Evolutionary conservation across 2,329 filamentous ascomycete genomes (phyloP), one percentile per base, ranked within the genome.

Genomic region (Paradendryphiella salina): DNA sequence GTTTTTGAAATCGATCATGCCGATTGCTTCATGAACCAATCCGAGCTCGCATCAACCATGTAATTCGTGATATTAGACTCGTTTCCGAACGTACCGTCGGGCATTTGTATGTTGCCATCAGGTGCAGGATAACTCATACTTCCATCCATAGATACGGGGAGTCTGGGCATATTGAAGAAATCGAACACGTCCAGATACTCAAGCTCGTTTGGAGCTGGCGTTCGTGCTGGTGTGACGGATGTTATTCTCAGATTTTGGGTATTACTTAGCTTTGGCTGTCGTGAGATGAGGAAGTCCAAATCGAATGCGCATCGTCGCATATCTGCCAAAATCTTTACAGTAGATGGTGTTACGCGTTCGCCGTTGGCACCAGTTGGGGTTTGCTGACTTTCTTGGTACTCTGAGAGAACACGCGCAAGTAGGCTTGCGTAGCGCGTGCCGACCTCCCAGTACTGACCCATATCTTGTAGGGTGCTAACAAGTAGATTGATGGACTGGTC

Each of bases 151-250:
- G 67, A 69, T 0, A 76, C 73, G 0, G 82, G 82, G 18, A 96
- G 76, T 14, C 90, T 79, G 1, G 92, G 92, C 48, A 95, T 85
- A 68, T 96, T 96, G 79, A 96, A 96, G 69, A 95, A 96, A 63
- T 94, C 90, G 69, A 96, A 96, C 0, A 96, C 89, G 63, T 96
- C 91, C 2, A 96, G 78, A 68, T 95, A 96, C 69, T 96, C 92
- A 3, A 96, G 78, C 66, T 96, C 90, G 60, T 94, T 90, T 1
- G 88, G 83, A 8, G 85, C 88, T 0, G 89, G 88, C 23, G 86
- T 88, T 56, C 84, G 82, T 1, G 82, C 81, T 1, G 85, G 84
- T 0, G 85, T 86, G 13, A 72, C 50, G 10, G 64, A 62, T 5
- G 60, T 50, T 17, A 49, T 36, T 23, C 29, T 49, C 15, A 63